Evolutionary conservation across 768 basidiomycete genomes (phyloP), one percentile per base, ranked within the genome.

Genomic region (Paxillus ammoniavirescens): DNA sequence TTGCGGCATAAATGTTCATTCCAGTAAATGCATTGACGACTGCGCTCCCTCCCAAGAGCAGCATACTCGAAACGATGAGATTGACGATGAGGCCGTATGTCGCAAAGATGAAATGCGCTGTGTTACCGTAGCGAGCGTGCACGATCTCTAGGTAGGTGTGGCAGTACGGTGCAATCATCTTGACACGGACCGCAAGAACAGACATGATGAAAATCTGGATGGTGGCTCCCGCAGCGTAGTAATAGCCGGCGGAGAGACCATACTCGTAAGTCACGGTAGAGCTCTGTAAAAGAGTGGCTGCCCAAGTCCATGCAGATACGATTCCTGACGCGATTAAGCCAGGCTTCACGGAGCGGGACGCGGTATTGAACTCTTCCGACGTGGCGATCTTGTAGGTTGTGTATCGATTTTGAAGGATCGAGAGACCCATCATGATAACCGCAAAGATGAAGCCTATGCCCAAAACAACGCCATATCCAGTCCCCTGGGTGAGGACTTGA

Each of bases 11-110:
- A 23, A 69, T 62, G 48, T 71, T 72, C 65, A 74, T 75, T 8
- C 73, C 74, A 17, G 75, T 75, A 36, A 77, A 59, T 2, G 72
- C 66, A 51, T 68, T 70, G 28, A 77, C 71, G 8, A 72, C 71
- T 8, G 72, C 66, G 12, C 70, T 69, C 8, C 71, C 75, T 6
- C 75, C 75, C 6, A 77, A 62, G 4, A 77, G 61, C 14, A 76
- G 58, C 48, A 63, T 66, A 17, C 72, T 61, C 7, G 68, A 65
- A 33, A 76, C 74, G 53, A 75, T 69, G 10, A 60, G 49, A 49
- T 65, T 65, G 31, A 59, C 59, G 18, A 64, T 55, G 31, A 65
- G 49, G 12, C 58, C 63, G 42, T 56, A 63, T 26, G 57, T 60
- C 31, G 64, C 59, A 50, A 68, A 70, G 37, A 65, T 57, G 15